A percentile compares a stretch with the other conserved stretches of the same genome.
These are phyloP conservation scores for Xanthoceras sorbifolium DNA, from an alignment of 345 rosid species.

Conservation along the genomic window DNA sequence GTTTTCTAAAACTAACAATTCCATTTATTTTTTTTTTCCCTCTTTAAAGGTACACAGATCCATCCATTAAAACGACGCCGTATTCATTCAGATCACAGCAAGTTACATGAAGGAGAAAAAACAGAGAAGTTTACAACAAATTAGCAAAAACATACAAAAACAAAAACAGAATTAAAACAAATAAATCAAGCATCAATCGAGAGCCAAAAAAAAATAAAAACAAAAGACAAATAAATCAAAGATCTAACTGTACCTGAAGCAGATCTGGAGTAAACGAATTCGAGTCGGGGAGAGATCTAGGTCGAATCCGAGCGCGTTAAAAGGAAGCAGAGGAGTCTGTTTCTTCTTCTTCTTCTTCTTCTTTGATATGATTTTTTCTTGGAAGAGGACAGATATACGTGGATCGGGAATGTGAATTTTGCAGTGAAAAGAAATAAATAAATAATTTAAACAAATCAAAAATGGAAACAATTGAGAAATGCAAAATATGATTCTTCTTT, in stretches of 20 bases:
- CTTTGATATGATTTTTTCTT: not conserved
- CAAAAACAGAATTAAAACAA: not conserved
- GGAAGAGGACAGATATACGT: not conserved
- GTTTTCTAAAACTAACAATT: not conserved
- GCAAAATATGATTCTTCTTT: not conserved
- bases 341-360: not conserved
- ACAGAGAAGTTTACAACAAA: not conserved
- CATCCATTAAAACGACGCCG: not conserved
- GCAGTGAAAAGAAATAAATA: not conserved
- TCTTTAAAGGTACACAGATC: no score
- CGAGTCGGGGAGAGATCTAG: not conserved
- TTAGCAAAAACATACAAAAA: not conserved
- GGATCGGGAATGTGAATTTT: not conserved
- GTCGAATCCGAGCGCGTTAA: not conserved
- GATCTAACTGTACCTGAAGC: slow-evolving; percentile 15
- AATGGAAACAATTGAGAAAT: not conserved
- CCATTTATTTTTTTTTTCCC: no score
- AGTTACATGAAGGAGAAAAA: not conserved
- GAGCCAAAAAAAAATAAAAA: not conserved
- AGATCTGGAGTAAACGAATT: not conserved
- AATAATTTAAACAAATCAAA: no score
- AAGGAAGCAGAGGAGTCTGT: not conserved
- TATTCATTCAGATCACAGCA: not conserved
- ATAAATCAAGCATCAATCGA: not conserved
- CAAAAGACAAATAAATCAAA: not conserved